Evolutionary conservation across 768 basidiomycete species (phyloP).

Genomic region (Kwoniella sp.): DNA sequence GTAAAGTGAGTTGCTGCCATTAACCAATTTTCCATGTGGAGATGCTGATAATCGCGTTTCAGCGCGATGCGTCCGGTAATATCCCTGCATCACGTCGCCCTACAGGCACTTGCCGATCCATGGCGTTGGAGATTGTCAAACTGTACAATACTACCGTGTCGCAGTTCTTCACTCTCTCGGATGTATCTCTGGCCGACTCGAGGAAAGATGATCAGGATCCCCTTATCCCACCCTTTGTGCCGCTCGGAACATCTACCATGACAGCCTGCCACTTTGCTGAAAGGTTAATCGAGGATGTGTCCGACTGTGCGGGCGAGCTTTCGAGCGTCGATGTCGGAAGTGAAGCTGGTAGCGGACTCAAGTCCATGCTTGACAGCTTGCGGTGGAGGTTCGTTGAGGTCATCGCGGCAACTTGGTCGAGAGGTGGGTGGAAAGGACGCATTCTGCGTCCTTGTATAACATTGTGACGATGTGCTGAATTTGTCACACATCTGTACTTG

Average conservation of each 20-base stretch:
- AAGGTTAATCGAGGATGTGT: conserved; percentile 78
- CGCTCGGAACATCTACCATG: conserved; percentile 71
- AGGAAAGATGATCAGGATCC: conserved; percentile 54
- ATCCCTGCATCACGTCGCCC: conserved; percentile 68
- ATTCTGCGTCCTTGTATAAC: neutral
- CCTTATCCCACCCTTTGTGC: conserved; percentile 65
- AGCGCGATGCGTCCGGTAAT: conserved; percentile 43
- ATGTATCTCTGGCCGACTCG: conserved; percentile 70
- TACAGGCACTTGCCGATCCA: conserved; percentile 76
- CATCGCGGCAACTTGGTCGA: conserved; percentile 74
- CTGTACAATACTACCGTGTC: conserved; percentile 82
- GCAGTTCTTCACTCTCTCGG: conserved; percentile 81
- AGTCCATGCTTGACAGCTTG: conserved; percentile 73
- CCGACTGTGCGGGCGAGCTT: conserved; percentile 81
- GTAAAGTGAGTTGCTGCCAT: conserved; percentile 66
- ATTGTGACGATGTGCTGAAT: conserved; percentile 1
- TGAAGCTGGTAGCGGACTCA: conserved; percentile 66
- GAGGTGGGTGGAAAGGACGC: conserved; percentile 63
- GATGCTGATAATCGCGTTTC: neutral
- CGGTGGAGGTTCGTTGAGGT: conserved; percentile 88
- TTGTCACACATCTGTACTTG: conserved; percentile 3
- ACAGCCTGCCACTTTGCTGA: conserved; percentile 78
- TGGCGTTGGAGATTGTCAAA: conserved; percentile 84
- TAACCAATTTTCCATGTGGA: neutral
- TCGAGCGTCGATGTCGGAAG: conserved; percentile 74